Evolutionary conservation across 148 eudicot genomes (phyloP), one percentile per base, ranked within the genome.

Genomic region (Diospyros kaki): DNA sequence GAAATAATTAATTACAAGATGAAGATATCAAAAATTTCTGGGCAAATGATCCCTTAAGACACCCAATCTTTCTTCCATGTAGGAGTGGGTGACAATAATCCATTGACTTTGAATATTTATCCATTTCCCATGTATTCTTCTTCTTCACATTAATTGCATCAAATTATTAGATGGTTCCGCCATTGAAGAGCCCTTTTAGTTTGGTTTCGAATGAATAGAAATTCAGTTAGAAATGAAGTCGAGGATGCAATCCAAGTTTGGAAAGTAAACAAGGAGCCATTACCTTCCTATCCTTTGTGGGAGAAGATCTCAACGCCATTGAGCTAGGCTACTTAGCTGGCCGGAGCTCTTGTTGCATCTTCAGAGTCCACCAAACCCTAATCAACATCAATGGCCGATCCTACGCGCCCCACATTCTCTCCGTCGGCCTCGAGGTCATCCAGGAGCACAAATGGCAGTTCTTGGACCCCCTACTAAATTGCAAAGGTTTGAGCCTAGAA

Each of bases 401-500:
- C 39, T 90, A 92, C 75, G 76, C 81, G 13, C 98, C 98, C 0
- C 82, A 83, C 64, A 87, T 91, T 5, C 81, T 91, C 76, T 91
- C 97, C 1, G 77, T 92, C 42, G 97, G 97, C 7, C 77, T 92
- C 17, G 55, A 81, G 41, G 90, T 90, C 92, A 90, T 94, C 67
- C 84, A 91, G 42, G 96, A 90, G 77, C 91, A 89, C 83, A 94
- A 94, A 70, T 92, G 95, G 83, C 78, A 83, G 40, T 90, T 87
- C 78, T 68, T 92, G 1, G 87, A 84, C 7, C 13, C 60, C 18
- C 61, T 87, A 76, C 6, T 86, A 15, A 64, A 74, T 70, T 81
- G 6, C 14, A 72, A 66, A 66, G 86, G 80, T 0, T 12, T 84
- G 1, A 4, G 44, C 40, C 54, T 92, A 0, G 75, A 75, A 40